Evolutionary conservation across 176 grass and related monocot genomes (phyloP), one percentile per base, ranked within the genome.

Genomic region (Bothriochloa decipiens): DNA sequence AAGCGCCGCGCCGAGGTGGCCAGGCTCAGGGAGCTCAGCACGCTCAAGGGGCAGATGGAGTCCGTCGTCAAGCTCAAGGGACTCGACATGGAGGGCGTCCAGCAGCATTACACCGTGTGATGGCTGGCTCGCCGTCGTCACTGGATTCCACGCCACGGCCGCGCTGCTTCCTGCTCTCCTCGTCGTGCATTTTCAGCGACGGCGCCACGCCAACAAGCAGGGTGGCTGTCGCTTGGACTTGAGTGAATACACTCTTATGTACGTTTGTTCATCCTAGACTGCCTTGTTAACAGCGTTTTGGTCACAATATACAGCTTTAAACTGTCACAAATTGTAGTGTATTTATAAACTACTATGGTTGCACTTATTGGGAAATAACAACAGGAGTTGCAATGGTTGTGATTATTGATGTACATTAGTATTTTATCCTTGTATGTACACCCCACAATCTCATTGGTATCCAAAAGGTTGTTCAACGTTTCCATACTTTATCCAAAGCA

Each of bases 1-100:
- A 99, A 91, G 83, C 92, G 91, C 43, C 93, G 97, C n/a, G 97
- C 97, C 2, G 93, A 96, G 82, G 92, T 96, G 6, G 93, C 90
- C 41, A 96, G 96, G 93, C 81, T 98, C 14, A 79, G 96, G 8
- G 96, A 98, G 84, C 83, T 94, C 41, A 40, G 60, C 40, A 94
- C 93, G 62, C 68, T 98, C 72, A 98, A 92, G 83, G 93, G 93
- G 0, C 90, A 84, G 75, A 58, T 98, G 1, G 96, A 95, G 60
- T 91, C 89, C 5, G 86, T 93, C 8, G 91, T 86, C 25, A 94
- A 93, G 93, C 91, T 98, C 52, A 95, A 94, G 73, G 93, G 96
- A 22, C 83, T 98, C 20, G 89, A 98, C 78, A 81, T 92, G 39
- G 89, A 94, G 27, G 87, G 76, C 8, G 84, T 95, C 40, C 93